Percentiles rank a stretch among this genome's conserved stretches.
Evolutionary conservation across 139 green algal genomes (phyloP).

Genomic region (Chlamydomonas sp.): DNA sequence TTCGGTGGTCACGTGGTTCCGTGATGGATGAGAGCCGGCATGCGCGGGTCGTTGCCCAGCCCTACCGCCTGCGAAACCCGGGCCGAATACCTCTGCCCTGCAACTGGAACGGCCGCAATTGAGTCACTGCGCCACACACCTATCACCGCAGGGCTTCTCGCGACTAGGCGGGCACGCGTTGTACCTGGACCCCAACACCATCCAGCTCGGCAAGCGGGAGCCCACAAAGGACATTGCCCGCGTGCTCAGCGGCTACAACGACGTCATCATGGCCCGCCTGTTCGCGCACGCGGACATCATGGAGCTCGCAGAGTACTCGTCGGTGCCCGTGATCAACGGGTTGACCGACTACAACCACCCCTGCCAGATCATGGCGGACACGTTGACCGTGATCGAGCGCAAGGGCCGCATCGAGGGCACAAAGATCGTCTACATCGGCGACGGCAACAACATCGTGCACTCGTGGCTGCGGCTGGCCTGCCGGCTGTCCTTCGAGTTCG

Average conservation of each 20-base stretch:
- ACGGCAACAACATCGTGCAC: conserved; percentile 99
- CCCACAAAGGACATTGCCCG: conserved; percentile 95
- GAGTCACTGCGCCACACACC: background rate
- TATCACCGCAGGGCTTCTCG: conserved; percentile 85
- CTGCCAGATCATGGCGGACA: conserved; percentile 98
- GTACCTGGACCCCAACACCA: conserved; percentile 95
- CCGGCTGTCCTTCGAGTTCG: conserved; percentile 92
- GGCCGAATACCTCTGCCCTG: background rate
- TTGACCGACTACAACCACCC: conserved; percentile 99
- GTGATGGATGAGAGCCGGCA: background rate
- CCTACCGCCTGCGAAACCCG: no score
- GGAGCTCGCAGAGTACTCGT: conserved; percentile 87
- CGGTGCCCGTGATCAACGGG: conserved; percentile 95
- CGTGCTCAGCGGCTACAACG: conserved; percentile 94
- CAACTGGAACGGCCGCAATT: background rate
- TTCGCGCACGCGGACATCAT: conserved; percentile 95
- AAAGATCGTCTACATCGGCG: conserved; percentile 96
- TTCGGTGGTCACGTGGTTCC: background rate
- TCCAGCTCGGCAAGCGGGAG: conserved; percentile 97
- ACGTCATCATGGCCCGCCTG: conserved; percentile 99
- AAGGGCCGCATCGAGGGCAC: conserved; percentile 81
- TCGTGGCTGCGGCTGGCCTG: conserved; percentile 93
- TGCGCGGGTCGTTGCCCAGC: no score
- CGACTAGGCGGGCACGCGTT: conserved; percentile 93
- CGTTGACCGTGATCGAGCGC: conserved; percentile 93